These are phyloP conservation scores for Syncephalastrum sp. DNA, from an alignment of 371 early-diverging fungal species.

Conservation along the genomic window DNA sequence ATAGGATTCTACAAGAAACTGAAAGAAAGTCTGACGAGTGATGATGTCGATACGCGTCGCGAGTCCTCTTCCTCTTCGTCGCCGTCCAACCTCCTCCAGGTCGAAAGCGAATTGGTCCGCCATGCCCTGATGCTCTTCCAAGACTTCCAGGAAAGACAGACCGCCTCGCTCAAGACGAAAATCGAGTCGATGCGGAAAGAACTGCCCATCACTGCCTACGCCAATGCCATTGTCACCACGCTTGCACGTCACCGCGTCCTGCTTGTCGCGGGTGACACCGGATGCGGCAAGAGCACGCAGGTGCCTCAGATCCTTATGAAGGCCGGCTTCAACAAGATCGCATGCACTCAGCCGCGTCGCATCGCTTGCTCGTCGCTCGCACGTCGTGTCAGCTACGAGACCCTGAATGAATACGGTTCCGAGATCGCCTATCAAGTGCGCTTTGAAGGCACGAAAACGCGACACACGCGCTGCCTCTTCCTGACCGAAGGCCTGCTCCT, in stretches of 20 bases:
- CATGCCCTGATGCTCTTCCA: conserved; percentile 57
- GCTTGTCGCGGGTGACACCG: conserved; percentile 79
- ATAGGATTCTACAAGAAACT: conserved; percentile 38
- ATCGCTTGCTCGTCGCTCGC: conserved; percentile 92
- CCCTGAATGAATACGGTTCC: conserved; percentile 62
- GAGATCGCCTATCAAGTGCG: conserved; percentile 72
- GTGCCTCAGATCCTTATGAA: conserved; percentile 78
- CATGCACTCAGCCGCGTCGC: conserved; percentile 93
- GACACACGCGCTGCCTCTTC: conserved; percentile 60
- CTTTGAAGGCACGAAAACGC: conserved; percentile 66
- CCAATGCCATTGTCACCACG: conserved; percentile 58
- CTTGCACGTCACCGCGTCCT: conserved; percentile 53
- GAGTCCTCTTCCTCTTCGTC: not conserved
- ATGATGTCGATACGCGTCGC: not conserved
- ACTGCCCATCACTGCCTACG: conserved; percentile 64
- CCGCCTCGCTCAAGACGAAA: conserved; percentile 35
- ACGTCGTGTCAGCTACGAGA: conserved; percentile 70
- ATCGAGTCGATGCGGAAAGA: conserved; percentile 50
- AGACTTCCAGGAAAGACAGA: conserved; percentile 56
- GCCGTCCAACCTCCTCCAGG: conserved; percentile 8
- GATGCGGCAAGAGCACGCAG: conserved; percentile 83
- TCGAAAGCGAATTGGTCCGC: conserved; percentile 46
- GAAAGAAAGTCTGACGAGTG: conserved; percentile 21
- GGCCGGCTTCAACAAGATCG: conserved; percentile 71
- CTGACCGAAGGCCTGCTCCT: conserved; percentile 66